Conservation (phyloP, 2,329 filamentous ascomycete species). For the Verticillium longisporum region DNA sequence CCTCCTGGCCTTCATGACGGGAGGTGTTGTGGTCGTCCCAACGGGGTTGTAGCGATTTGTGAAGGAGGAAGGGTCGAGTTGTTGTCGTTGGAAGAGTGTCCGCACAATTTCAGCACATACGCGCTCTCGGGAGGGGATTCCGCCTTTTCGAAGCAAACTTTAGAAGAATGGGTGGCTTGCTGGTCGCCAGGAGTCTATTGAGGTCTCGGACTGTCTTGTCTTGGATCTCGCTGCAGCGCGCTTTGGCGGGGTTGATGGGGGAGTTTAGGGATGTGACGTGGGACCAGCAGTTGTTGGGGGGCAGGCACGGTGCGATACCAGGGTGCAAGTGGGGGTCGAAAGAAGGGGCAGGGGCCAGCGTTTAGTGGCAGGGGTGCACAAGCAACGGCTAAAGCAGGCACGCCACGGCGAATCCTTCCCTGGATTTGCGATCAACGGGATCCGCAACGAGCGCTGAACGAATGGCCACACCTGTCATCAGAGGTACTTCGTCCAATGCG, state of each 20-base stretch:
- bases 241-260: background rate
- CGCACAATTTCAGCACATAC: no score
- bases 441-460: background rate
- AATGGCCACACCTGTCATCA: no score
- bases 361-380: background rate
- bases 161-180: background rate
- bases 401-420: background rate
- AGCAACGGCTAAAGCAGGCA: background rate
- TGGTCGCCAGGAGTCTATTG: background rate
- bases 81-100: no score
- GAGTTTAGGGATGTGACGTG: background rate
- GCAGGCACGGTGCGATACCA: background rate
- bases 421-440: background rate
- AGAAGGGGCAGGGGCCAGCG: background rate
- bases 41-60: background rate
- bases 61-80: background rate
- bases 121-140: background rate
- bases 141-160: background rate
- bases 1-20: conserved; percentile 52
- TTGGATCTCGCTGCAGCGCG: background rate
- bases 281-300: background rate
- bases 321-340: background rate
- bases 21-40: background rate
- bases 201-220: background rate
- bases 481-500: no score